A percentile compares a stretch with the other conserved stretches of the same genome.
These are phyloP conservation scores for Beauveria asiatica DNA, from an alignment of 2,329 filamentous ascomycete species.

Conservation along the genomic window DNA sequence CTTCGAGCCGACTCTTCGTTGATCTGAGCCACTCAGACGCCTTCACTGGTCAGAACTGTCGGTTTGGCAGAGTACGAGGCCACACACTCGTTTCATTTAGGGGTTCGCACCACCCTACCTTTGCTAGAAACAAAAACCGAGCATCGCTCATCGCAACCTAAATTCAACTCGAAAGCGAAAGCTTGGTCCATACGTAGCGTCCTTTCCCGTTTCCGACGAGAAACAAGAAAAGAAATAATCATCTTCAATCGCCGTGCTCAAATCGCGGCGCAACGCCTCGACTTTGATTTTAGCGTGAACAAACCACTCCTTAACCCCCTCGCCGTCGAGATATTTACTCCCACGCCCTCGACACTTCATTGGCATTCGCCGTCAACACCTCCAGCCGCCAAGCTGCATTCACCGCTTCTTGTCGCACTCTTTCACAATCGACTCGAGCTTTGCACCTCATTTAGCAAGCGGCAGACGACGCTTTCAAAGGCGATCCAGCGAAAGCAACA, in stretches of 20 bases:
- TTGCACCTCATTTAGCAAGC: slow-evolving; percentile 16
- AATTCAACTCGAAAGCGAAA: neutral
- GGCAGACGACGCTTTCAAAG: slow-evolving; percentile 11
- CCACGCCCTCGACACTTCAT: neutral
- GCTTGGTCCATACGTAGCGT: slow-evolving; percentile 1
- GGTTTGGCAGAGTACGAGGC: slow-evolving; percentile 22
- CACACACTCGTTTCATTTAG: slow-evolving; percentile 13
- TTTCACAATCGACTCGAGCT: slow-evolving; percentile 35
- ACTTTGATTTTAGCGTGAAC: slow-evolving; percentile 6
- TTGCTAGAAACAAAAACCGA: neutral
- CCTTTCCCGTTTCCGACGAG: neutral
- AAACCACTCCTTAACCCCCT: neutral
- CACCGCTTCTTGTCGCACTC: slow-evolving; percentile 57
- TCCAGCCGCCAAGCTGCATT: slow-evolving; percentile 58
- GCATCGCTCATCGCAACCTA: neutral
- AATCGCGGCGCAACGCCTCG: neutral
- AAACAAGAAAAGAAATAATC: slow-evolving; percentile 5
- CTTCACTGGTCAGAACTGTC: slow-evolving; percentile 50
- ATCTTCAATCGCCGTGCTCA: neutral
- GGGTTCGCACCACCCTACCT: neutral
- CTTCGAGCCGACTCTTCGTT: slow-evolving; percentile 30
- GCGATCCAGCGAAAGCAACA: slow-evolving; percentile 25
- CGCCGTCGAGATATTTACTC: neutral
- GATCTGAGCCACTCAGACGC: slow-evolving; percentile 42
- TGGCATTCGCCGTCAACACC: neutral